Conservation (phyloP, 441 rosid species). For the Erysimum pusillum region DNA sequence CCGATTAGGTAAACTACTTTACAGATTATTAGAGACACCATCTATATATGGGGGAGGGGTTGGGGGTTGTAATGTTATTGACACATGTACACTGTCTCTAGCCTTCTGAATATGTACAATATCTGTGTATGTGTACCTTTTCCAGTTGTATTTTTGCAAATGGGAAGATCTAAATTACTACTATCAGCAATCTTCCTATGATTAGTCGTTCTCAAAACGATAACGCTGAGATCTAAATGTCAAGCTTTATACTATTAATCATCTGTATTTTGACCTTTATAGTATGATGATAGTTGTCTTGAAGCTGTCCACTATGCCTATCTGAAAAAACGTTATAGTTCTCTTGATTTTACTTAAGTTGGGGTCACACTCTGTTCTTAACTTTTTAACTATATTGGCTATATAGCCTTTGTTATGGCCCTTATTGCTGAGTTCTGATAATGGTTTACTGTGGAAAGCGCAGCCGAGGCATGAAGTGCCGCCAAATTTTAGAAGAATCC, state of each 20-base stretch:
- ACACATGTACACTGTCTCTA: constrained; percentile 15
- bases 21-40: constrained; percentile 5
- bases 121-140: too few relatives aligned
- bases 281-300: constrained; percentile 12
- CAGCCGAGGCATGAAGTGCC: constrained; percentile 75
- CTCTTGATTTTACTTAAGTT: constrained; percentile 27
- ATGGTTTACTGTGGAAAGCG: constrained; percentile 43
- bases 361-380: constrained; percentile 29
- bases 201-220: background rate
- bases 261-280: constrained; percentile 1
- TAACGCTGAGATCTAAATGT: background rate
- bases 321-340: background rate
- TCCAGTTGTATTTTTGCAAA: background rate
- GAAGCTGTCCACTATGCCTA: constrained; percentile 4
- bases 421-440: constrained; percentile 17
- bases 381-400: background rate
- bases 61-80: constrained; percentile 7
- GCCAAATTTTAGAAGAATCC: constrained; percentile 70
- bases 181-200: constrained; percentile 3
- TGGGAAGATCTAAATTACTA: background rate
- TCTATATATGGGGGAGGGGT: background rate
- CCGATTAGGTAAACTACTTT: background rate
- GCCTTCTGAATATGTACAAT: too few relatives aligned
- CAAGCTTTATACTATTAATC: background rate
- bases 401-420: constrained; percentile 15